Base-by-base conservation (phyloP, 768 basidiomycete genomes). In the Rossbeevera mucosa region DNA sequence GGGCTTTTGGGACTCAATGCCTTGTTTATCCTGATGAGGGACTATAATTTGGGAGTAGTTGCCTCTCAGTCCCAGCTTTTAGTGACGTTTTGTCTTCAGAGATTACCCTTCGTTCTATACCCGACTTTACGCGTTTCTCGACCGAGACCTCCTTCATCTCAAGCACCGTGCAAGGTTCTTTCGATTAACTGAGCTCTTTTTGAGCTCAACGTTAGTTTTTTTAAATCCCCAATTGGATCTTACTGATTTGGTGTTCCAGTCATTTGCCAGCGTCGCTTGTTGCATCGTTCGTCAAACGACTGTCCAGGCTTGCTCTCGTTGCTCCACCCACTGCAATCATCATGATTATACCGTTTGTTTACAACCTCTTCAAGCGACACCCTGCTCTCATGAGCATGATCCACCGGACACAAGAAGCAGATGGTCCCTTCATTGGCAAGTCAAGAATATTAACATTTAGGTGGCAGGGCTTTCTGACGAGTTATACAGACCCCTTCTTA, bases 71-170 rank as follows among this genome's bases (percentile, higher is more conserved):
- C 25, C 8, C n/a, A 28, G 21, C 16, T 13, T 24, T 51, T 43
- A 31, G 47, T 61, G 48, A 33, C 44, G 4, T 50, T 7, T 42
- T 48, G 25, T 41, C 48, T 48, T 41, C 62, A 97, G 95, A 9
- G 96, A 99, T 62, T 98, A 95, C 63, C 94, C 96, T 2, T 86
- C 85, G 11, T 97, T 99, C 72, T 99, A 96, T 72, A 88, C 85
- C 6, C 85, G 88, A 5, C 79, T 99, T 2, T 98, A 98, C 65
- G 79, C 85, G 1, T 89, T 97, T 66, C 79, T 98, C 18, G 89
- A 95, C 64, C 79, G 86, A 9, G 82, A 94, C 18, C 79, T 96
- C 4, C 78, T 99, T 7, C 95, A 98, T 62, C 80, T 91, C 47
- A 95, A 92, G 64, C 88, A 96, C 64, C 82, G 96, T 12, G 88